Evolutionary conservation across 805 yeast species (phyloP), one percentile per base, ranked within the genome.

Genomic region (Cyberlindnera euphorbiiphila): DNA sequence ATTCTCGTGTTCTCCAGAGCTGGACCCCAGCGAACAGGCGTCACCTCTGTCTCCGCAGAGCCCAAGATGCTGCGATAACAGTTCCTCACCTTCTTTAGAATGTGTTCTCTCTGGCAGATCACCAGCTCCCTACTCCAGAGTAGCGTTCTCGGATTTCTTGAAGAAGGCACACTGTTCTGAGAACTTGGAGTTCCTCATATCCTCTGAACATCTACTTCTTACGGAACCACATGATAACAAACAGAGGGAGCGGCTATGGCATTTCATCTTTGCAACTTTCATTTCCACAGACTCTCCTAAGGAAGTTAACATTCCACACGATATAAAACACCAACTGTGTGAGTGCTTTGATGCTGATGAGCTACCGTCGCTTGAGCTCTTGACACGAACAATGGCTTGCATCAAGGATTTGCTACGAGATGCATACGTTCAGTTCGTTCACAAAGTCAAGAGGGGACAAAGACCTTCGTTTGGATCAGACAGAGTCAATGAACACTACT

Each of bases 221-320:
- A 28, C 42, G 6, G 36, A 27, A 23, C n/a, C 29, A 2, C 24
- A 29, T 3, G 41, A 39, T 17, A 5, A 8, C 11, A 29, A 32
- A 25, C 36, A 40, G 29, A 34, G 27, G 22, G 41, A 29, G 6
- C 48, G 37, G 19, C 27, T 48, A 2, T 54, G 59, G 59, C 31
- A 41, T 15, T 39, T 37, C 36, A 43, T 54, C 14, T 49, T 66
- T 47, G 65, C 64, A 48, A 71, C 66, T 41, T 70, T 69, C 43
- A 53, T 65, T 26, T 58, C 65, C 11, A 64, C 59, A 34, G 58
- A 55, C 29, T 67, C 69, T 37, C 57, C 67, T 29, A 70, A 66
- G 28, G 60, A 55, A 31, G 51, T 54, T 8, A 53, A 54, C 37
- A 49, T 54, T n/a, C 57, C 57, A 10, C 51, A 49, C 27, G 56